These are phyloP conservation scores for Ceratocystis harringtonii DNA, from an alignment of 2,329 filamentous ascomycete species.

Conservation along the genomic window DNA sequence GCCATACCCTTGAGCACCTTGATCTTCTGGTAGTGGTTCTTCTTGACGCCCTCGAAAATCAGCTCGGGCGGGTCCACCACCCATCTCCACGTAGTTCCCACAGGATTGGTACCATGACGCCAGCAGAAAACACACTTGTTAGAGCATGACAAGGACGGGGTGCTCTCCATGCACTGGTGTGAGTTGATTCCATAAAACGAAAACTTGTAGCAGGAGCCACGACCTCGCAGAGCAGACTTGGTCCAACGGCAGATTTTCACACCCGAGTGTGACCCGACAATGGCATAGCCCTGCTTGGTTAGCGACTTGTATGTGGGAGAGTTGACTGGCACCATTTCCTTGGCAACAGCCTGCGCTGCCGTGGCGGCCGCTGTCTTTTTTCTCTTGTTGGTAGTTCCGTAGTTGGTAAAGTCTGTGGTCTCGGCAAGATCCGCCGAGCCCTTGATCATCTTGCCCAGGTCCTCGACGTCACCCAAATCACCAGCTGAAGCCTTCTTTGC, in stretches of 20 bases:
- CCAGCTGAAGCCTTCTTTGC: slow-evolving; percentile 27
- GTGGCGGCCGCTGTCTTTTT: slow-evolving; percentile 23
- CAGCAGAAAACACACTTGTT: slow-evolving; percentile 99
- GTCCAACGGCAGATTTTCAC: slow-evolving; percentile 99
- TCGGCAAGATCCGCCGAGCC: slow-evolving; percentile 22
- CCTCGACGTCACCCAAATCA: slow-evolving; percentile 65
- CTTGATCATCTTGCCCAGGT: slow-evolving; percentile 54
- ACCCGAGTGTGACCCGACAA: slow-evolving; percentile 86
- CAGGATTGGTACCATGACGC: slow-evolving; percentile 93
- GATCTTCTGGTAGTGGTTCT: slow-evolving; percentile 91
- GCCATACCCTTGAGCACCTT: slow-evolving; percentile 92
- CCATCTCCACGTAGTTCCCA: slow-evolving; percentile 95
- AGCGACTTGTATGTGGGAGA: slow-evolving; percentile 80
- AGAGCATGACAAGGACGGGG: slow-evolving; percentile 83
- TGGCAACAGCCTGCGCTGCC: slow-evolving; percentile 35
- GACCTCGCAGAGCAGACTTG: slow-evolving; percentile 83
- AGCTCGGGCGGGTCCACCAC: slow-evolving; percentile 78
- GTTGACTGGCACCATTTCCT: slow-evolving; percentile 87
- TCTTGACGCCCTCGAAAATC: slow-evolving; percentile 82
- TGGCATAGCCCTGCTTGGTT: slow-evolving; percentile 92
- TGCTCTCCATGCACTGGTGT: slow-evolving; percentile 97
- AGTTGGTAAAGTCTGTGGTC: slow-evolving; percentile 69
- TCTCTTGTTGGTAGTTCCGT: slow-evolving; percentile 29
- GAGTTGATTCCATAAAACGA: slow-evolving; percentile 95
- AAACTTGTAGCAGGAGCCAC: slow-evolving; percentile 94